A percentile compares a stretch with the other conserved stretches of the same genome.
phyloP scores from a whole-genome alignment of 192 early-diverging fungal species.

The Coemansia sp. region DNA sequence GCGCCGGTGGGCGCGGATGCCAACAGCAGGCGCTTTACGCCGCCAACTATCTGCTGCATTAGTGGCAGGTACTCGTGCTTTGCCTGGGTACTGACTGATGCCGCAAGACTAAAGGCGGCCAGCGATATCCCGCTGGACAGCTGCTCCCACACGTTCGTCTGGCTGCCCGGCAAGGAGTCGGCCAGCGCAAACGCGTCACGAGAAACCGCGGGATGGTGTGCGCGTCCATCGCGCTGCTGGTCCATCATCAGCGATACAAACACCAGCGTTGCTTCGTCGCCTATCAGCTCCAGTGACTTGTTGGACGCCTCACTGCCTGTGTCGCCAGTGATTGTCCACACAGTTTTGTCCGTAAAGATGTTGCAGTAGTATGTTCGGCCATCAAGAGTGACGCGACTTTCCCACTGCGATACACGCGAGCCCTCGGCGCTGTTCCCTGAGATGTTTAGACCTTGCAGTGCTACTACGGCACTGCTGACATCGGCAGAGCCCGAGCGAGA shows the following conservation, averaged over 20 bases:
- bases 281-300: slow-evolving; percentile 47
- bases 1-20: slow-evolving; percentile 62
- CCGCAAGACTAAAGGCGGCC: slow-evolving; percentile 57
- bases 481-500: slow-evolving; percentile 22
- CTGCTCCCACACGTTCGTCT: slow-evolving; percentile 56
- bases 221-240: slow-evolving; percentile 7
- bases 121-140: slow-evolving; percentile 50
- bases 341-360: slow-evolving; percentile 64
- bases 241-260: slow-evolving; percentile 40
- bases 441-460: slow-evolving; percentile 14
- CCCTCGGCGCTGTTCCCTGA: slow-evolving; percentile 2
- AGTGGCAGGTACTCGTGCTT: slow-evolving; percentile 59
- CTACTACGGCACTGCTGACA: slow-evolving; percentile 13
- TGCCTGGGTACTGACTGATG: slow-evolving; percentile 50
- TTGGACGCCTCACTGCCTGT: slow-evolving; percentile 23
- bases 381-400: slow-evolving; percentile 57
- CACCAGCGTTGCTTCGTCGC: slow-evolving; percentile 46
- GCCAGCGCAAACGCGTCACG: slow-evolving; percentile 37
- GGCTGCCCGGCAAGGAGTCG: slow-evolving; percentile 26
- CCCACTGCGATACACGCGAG: slow-evolving; percentile 57
- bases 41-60: slow-evolving; percentile 64
- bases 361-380: slow-evolving; percentile 66
- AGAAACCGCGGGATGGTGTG: background rate
- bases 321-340: slow-evolving; percentile 55
- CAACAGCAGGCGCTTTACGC: slow-evolving; percentile 81